phyloP scores from a whole-genome alignment of 805 yeast genomes.

The Ogataea henricii region DNA sequence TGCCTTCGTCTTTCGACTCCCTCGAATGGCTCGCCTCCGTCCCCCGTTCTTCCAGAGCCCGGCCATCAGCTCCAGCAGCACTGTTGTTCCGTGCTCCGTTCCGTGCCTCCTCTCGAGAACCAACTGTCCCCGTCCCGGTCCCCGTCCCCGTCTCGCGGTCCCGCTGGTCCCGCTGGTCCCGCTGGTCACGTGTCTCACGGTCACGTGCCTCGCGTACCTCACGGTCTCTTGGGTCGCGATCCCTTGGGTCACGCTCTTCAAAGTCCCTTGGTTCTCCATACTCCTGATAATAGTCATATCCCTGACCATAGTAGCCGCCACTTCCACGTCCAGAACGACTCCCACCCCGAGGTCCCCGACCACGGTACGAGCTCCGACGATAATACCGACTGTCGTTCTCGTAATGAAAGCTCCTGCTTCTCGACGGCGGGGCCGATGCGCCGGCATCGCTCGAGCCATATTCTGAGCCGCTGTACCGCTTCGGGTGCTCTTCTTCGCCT shows the following conservation, averaged over 20 bases:
- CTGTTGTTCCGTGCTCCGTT: too few relatives aligned
- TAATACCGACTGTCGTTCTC: constrained; percentile 7
- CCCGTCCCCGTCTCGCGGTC: too few relatives aligned
- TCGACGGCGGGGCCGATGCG: constrained; percentile 2
- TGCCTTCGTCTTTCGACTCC: constrained; percentile 2
- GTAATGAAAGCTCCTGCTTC: constrained; percentile 5
- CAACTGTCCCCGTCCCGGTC: too few relatives aligned
- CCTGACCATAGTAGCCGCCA: constrained; percentile 7
- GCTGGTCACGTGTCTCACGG: not conserved
- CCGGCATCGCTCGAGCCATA: constrained; percentile 2
- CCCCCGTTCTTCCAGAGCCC: not conserved
- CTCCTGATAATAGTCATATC: constrained; percentile 7
- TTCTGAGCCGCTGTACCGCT: not conserved
- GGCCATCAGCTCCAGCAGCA: not conserved
- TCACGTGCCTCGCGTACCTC: not conserved
- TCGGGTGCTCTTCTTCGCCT: not conserved
- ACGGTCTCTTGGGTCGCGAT: not conserved
- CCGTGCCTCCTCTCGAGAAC: not conserved
- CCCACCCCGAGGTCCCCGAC: constrained; percentile 14
- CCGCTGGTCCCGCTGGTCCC: not conserved
- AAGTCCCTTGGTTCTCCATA: not conserved
- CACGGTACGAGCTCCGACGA: constrained; percentile 11
- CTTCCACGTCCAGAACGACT: constrained; percentile 13
- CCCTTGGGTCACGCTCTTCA: not conserved
- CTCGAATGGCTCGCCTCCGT: not conserved